phyloP scores from a whole-genome alignment of 1,139 yeast species.

The Hemisphaericaspora lyxosophila region DNA sequence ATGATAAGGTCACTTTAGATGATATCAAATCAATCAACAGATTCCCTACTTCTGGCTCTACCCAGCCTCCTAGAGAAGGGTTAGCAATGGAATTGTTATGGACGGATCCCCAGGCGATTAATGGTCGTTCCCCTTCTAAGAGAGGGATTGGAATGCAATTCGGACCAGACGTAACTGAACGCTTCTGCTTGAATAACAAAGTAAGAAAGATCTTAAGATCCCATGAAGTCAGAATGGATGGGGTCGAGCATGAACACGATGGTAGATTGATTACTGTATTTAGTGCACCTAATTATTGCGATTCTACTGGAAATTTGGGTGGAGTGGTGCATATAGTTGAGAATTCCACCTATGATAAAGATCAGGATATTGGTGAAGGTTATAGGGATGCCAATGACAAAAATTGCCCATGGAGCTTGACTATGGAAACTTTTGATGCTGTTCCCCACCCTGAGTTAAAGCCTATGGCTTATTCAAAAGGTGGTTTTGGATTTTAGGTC shows the following conservation, averaged over 20 bases:
- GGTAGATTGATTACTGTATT: constrained; percentile 88
- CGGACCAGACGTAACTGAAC: constrained; percentile 90
- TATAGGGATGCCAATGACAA: constrained; percentile 48
- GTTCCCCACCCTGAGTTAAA: constrained; percentile 88
- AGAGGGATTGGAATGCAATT: constrained; percentile 96
- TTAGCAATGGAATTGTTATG: constrained; percentile 94
- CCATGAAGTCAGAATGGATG: constrained; percentile 92
- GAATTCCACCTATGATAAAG: constrained; percentile 31
- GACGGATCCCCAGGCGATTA: constrained; percentile 88
- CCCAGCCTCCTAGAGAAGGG: constrained; percentile 90
- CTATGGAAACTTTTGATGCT: constrained; percentile 65
- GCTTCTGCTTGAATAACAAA: constrained; percentile 70
- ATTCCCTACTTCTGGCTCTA: constrained; percentile 51
- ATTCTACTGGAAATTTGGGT: constrained; percentile 84
- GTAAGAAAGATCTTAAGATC: constrained; percentile 84
- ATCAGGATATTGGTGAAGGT: constrained; percentile 46
- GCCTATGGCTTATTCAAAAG: constrained; percentile 95
- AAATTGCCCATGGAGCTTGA: constrained; percentile 50
- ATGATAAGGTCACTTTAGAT: constrained; percentile 66
- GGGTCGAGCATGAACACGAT: constrained; percentile 84
- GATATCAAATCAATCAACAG: constrained; percentile 76
- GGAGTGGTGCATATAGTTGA: constrained; percentile 71
- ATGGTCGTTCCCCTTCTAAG: constrained; percentile 85
- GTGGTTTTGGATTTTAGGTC: constrained; percentile 47
- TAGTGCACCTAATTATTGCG: constrained; percentile 98